Base-by-base conservation (phyloP, 2,329 filamentous ascomycete genomes). In the Westerdykella sp. region DNA sequence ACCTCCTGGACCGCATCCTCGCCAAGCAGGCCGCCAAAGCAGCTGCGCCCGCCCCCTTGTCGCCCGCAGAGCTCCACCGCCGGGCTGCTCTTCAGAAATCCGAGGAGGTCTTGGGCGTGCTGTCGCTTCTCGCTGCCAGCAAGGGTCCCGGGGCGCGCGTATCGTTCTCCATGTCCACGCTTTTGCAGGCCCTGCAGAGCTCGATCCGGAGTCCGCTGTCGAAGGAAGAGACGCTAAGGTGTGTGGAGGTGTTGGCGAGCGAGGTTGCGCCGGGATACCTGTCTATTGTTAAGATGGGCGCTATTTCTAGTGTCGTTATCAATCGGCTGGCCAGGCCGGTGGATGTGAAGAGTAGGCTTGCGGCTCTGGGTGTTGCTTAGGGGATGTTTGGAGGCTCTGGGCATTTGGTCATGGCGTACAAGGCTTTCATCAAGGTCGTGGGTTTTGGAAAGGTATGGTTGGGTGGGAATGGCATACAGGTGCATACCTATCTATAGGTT, bases 1-100 rank as follows among this genome's bases (percentile, higher is more conserved):
- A 67, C 35, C 70, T 76, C 15, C 68, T 76, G 34, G 72, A 74
- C 41, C 72, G 73, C 43, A 73, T 76, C 39, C 68, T 73, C 12
- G 73, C 73, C 15, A 76, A 75, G 54, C 71, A 75, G 54, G 63
- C 65, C 21, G 52, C 63, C 18, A 62, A 65, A 5, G 63, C 68
- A 22, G 52, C 56, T 15, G 59, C 64, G 1, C 66, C 70, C 1
- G 50, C 59, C 1, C 63, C 69, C 1, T 70, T 69, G 1, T 66
- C 69, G 0, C 61, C 66, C 22, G 66, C 67, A 11, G 65, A 74
- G 39, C 60, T 71, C 4, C 67, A 69, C 34, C 72, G 72, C n/a
- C 60, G 55, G 39, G 66, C 71, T 1, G 73, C 73, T 2, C 65
- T 75, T 1, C 69, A 74, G 42, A 68, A 72, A 13, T 59, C 71